Conservation (phyloP, 1,139 yeast species). For the Casaregolazyma lundiana region DNA sequence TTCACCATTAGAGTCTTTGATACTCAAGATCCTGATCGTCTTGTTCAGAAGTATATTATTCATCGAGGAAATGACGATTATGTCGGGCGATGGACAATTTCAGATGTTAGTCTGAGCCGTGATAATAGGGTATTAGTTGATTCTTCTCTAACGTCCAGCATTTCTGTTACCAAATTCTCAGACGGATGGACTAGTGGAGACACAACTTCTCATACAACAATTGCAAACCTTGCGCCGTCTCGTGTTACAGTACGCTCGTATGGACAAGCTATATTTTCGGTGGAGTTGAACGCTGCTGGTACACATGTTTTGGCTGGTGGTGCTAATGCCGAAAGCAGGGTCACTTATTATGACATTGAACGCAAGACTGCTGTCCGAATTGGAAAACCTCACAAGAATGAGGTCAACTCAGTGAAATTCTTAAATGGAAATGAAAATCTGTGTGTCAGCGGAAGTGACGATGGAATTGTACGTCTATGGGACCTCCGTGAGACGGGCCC, state of each 20-base stretch:
- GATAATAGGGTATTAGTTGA: conserved; percentile 20
- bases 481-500: conserved; percentile 52
- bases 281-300: conserved; percentile 24
- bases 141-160: conserved; percentile 12
- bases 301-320: conserved; percentile 26
- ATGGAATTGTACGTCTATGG: conserved; percentile 79
- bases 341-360: conserved; percentile 15
- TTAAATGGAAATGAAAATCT: conserved; percentile 71
- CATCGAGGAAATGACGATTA: conserved; percentile 14
- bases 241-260: conserved; percentile 5
- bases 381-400: conserved; percentile 17
- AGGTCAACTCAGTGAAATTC: conserved; percentile 61
- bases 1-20: conserved; percentile 26
- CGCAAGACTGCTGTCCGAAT: conserved; percentile 11
- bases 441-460: conserved; percentile 78
- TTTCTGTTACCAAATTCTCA: conserved; percentile 4
- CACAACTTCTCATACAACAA: conserved; percentile 3
- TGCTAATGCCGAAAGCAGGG: conserved; percentile 15
- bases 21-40: conserved; percentile 21
- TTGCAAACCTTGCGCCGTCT: conserved; percentile 4
- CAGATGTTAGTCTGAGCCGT: conserved; percentile 28
- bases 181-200: not conserved
- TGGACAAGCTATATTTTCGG: conserved; percentile 16
- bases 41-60: conserved; percentile 19
- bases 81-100: conserved; percentile 30